Evolutionary conservation across 2,329 filamentous ascomycete genomes (phyloP).

Genomic region (Aspergillus udagawae): DNA sequence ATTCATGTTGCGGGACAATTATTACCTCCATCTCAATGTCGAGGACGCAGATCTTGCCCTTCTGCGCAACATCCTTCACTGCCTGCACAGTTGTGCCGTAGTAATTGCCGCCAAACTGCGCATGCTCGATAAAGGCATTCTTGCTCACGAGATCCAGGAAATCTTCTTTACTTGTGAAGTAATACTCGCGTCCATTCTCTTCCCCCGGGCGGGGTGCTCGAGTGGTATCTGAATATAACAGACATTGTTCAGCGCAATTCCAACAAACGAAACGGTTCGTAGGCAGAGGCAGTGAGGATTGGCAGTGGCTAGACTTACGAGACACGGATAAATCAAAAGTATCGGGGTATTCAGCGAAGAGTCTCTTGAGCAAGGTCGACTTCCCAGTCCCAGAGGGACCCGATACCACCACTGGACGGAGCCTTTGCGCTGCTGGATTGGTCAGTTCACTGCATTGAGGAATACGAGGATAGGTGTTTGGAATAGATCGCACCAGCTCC

Average conservation of each 20-base stretch:
- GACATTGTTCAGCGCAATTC: constrained; percentile 7
- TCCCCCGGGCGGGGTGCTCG: constrained; percentile 72
- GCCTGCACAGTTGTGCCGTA: constrained; percentile 83
- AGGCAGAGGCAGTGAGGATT: not conserved
- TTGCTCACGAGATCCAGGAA: constrained; percentile 66
- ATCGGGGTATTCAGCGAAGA: constrained; percentile 40
- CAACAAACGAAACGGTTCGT: not conserved
- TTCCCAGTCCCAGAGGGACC: constrained; percentile 42
- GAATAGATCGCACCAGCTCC: constrained; percentile 17
- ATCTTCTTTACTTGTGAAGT: constrained; percentile 64
- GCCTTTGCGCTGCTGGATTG: constrained; percentile 22
- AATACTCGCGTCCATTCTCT: constrained; percentile 72
- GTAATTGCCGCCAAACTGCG: constrained; percentile 77
- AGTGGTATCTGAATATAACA: constrained; percentile 63
- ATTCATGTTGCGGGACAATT: not conserved
- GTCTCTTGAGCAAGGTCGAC: constrained; percentile 40
- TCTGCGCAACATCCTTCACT: constrained; percentile 68
- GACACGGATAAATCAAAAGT: constrained; percentile 43
- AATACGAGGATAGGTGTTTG: constrained; percentile 1
- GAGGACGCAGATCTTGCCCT: constrained; percentile 72
- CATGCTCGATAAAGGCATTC: constrained; percentile 80
- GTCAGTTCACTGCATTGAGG: not conserved
- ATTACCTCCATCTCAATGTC: constrained; percentile 94
- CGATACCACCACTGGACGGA: constrained; percentile 40
- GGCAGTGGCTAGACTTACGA: constrained; percentile 22